Base-by-base conservation (phyloP, 169 alveolate species). In the Perkinsus marinus region DNA sequence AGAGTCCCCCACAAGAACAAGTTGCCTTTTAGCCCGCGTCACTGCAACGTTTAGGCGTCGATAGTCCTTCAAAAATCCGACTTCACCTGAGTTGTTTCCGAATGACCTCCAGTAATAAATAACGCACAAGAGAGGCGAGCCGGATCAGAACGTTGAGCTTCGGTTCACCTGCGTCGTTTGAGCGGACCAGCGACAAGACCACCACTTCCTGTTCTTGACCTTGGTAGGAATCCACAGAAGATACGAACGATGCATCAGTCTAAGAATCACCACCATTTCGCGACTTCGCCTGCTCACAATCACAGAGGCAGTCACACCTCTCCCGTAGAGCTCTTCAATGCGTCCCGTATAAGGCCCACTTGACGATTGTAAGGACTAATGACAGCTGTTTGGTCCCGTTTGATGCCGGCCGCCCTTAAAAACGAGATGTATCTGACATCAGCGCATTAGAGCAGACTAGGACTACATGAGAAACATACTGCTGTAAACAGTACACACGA, bases 31-130 rank as follows among this genome's bases (percentile, higher is more conserved):
- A 6, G 97, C 97, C 39, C 98, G 92, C 0, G 98, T 96, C 36
- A 97, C 93, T 10, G 97, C 97, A 22, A 97, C 98, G 92, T 97
- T 97, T 90, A 97, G 94, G 69, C 98, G 95, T 91, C 97, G 94
- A 37, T 92, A 94, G 91, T 97, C 97, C 43, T 57, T 90, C 89
- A 96, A 69, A 94, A 95, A 96, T 0, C 97, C 98, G 0, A 96
- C 93, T 57, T 94, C 93, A 91, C 92, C 94, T 68, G 90, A 90
- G 39, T 92, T 89, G 68, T 92, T 93, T 36, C 94, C 36, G 92
- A 91, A 2, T 19, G 79, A 19, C 3, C n/a, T n/a, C n/a, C n/a
- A n/a, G n/a, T n/a, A n/a, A n/a, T n/a, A n/a, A n/a, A n/a, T n/a
- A n/a, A n/a, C 34, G 5, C 37, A 57, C 26, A 26, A 57, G 30